Evolutionary conservation across 306 rosid species (phyloP).

Genomic region (Cucurbita maxima): DNA sequence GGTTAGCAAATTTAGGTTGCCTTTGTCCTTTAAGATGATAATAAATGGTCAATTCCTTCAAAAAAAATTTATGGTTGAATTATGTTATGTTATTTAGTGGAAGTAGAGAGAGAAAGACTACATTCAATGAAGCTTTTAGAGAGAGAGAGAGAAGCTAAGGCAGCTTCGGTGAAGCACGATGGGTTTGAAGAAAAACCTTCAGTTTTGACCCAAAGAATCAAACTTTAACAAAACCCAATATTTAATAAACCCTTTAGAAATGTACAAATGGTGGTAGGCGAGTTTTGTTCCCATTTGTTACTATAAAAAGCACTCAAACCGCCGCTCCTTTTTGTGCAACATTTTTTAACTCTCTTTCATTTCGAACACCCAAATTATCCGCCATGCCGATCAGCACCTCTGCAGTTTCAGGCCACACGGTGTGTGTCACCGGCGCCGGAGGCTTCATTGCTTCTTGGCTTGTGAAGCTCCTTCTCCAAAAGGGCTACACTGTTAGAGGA

Average conservation of each 20-base stretch:
- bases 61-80: too few relatives aligned
- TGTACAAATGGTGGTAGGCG: neutral
- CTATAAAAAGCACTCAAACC: neutral
- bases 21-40: too few relatives aligned
- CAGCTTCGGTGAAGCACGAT: neutral
- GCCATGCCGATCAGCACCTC: slow-evolving; percentile 30
- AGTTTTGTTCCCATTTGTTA: neutral
- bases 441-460: slow-evolving; percentile 96
- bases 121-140: neutral
- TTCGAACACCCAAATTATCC: neutral
- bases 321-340: neutral
- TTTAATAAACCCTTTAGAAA: neutral
- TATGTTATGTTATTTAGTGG: too few relatives aligned
- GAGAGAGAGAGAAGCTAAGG: neutral
- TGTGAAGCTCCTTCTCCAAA: slow-evolving; percentile 50
- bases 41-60: too few relatives aligned
- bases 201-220: neutral
- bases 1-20: too few relatives aligned
- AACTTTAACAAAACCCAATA: neutral
- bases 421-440: slow-evolving; percentile 91
- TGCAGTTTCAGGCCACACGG: slow-evolving; percentile 23
- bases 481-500: slow-evolving; percentile 69
- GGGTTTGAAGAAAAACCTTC: neutral
- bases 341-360: neutral
- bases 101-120: neutral